These are phyloP conservation scores for Phytophthora nicotianae DNA, from an alignment of 352 stramenopile species.

Conservation along the genomic window DNA sequence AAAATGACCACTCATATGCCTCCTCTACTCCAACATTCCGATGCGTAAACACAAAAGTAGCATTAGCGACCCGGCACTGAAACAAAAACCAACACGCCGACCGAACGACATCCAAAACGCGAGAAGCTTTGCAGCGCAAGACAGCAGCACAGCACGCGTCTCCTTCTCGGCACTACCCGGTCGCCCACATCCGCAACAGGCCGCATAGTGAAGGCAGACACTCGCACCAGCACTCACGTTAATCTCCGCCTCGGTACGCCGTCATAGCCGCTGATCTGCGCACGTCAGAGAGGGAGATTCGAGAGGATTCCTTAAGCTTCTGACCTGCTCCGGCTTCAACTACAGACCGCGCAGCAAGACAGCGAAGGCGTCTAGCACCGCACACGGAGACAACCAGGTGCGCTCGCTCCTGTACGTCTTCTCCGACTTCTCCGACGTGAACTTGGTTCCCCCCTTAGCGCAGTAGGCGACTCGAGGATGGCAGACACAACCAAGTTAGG, in stretches of 20 bases:
- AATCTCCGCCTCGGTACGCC: not conserved
- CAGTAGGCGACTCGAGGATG: slow-evolving; percentile 43
- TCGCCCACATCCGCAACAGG: slow-evolving; percentile 16
- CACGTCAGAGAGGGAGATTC: slow-evolving; percentile 14
- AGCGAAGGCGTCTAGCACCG: slow-evolving; percentile 1
- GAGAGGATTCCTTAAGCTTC: slow-evolving; percentile 28
- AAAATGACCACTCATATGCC: slow-evolving; percentile 5
- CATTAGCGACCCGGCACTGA: slow-evolving; percentile 20
- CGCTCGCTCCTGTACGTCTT: not conserved
- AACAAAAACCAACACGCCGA: slow-evolving; percentile 43
- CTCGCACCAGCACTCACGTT: not conserved
- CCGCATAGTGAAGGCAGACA: slow-evolving; percentile 6
- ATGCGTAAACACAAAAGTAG: slow-evolving; percentile 12
- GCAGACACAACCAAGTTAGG: slow-evolving; percentile 51
- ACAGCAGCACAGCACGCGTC: slow-evolving; percentile 25
- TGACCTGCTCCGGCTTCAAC: slow-evolving; percentile 3
- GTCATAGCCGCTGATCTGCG: not conserved
- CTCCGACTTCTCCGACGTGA: slow-evolving; percentile 3
- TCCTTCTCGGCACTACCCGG: slow-evolving; percentile 17
- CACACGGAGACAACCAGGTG: slow-evolving; percentile 2
- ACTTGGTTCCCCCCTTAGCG: slow-evolving; percentile 30
- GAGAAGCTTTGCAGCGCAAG: slow-evolving; percentile 35
- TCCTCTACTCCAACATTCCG: slow-evolving; percentile 7
- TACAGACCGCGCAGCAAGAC: slow-evolving; percentile 10
- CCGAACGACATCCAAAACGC: slow-evolving; percentile 45